phyloP scores from a whole-genome alignment of 2,329 filamentous ascomycete species.

The Tolypocladium tundrense region DNA sequence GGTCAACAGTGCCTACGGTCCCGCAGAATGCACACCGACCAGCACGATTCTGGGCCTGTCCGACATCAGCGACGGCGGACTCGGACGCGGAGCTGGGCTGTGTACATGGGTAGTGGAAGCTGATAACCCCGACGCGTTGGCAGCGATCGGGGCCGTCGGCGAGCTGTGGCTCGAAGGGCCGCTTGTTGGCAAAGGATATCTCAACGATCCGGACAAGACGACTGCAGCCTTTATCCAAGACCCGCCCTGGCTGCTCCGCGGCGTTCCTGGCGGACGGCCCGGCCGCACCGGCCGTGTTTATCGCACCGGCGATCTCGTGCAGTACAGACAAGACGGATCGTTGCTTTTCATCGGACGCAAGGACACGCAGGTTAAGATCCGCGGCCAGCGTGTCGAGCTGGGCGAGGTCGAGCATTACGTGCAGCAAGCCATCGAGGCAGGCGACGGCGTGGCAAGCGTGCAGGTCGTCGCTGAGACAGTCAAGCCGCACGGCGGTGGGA shows the following conservation, averaged over 20 bases:
- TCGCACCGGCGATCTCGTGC: conserved; percentile 11
- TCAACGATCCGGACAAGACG: conserved; percentile 7
- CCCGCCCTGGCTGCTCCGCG: conserved; percentile 4
- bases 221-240: conserved; percentile 3
- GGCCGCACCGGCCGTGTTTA: conserved; percentile 8
- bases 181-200: conserved; percentile 12
- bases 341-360: conserved; percentile 36
- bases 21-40: conserved; percentile 9
- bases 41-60: not conserved
- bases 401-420: conserved; percentile 10
- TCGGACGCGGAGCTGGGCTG: conserved; percentile 4
- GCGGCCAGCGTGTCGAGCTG: conserved; percentile 42
- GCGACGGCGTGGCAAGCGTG: not conserved
- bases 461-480: conserved; percentile 1
- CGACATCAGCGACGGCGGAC: not conserved
- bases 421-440: not conserved
- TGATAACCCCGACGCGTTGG: conserved; percentile 7
- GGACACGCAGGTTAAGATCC: conserved; percentile 45
- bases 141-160: conserved; percentile 11
- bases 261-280: conserved; percentile 1
- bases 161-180: conserved; percentile 17
- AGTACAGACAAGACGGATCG: conserved; percentile 21
- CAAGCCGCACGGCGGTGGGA: not conserved
- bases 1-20: conserved; percentile 11
- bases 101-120: conserved; percentile 12